Evolutionary conservation across 208 protist genomes (phyloP).

Genomic region (Wallacemonas sp.): DNA sequence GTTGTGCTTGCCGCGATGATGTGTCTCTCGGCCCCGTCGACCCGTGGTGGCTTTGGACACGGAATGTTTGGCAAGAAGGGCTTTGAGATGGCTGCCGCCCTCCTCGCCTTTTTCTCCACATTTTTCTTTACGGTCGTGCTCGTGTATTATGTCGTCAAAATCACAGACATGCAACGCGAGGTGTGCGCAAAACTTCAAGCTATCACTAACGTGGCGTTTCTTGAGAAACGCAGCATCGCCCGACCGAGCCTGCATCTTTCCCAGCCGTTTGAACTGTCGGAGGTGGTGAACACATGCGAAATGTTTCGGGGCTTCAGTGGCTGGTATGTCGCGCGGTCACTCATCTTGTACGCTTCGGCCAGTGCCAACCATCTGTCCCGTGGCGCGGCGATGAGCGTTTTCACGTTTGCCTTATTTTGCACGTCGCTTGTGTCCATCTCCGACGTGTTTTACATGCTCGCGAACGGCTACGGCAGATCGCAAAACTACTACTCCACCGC

Average conservation of each 20-base stretch:
- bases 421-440: slow-evolving; percentile 36
- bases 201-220: slow-evolving; percentile 63
- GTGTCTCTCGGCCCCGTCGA: slow-evolving; percentile 54
- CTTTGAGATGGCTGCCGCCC: slow-evolving; percentile 35
- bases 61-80: slow-evolving; percentile 39
- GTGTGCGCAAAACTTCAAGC: slow-evolving; percentile 64
- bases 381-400: slow-evolving; percentile 50
- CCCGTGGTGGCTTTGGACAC: slow-evolving; percentile 46
- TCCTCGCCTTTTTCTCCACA: slow-evolving; percentile 54
- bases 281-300: slow-evolving; percentile 40
- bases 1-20: slow-evolving; percentile 49
- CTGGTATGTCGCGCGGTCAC: slow-evolving; percentile 73
- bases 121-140: slow-evolving; percentile 55
- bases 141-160: slow-evolving; percentile 61
- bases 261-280: slow-evolving; percentile 60
- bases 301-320: slow-evolving; percentile 70
- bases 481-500: slow-evolving; percentile 42
- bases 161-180: slow-evolving; percentile 84
- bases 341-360: slow-evolving; percentile 70
- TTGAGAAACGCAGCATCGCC: slow-evolving; percentile 64
- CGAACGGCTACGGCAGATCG: slow-evolving; percentile 17
- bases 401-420: slow-evolving; percentile 47
- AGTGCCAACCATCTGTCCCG: slow-evolving; percentile 71
- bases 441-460: slow-evolving; percentile 45
- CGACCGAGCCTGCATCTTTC: slow-evolving; percentile 46